Base-by-base conservation (phyloP, 1,284 basidiomycete genomes). In the Sparassis latifolia region DNA sequence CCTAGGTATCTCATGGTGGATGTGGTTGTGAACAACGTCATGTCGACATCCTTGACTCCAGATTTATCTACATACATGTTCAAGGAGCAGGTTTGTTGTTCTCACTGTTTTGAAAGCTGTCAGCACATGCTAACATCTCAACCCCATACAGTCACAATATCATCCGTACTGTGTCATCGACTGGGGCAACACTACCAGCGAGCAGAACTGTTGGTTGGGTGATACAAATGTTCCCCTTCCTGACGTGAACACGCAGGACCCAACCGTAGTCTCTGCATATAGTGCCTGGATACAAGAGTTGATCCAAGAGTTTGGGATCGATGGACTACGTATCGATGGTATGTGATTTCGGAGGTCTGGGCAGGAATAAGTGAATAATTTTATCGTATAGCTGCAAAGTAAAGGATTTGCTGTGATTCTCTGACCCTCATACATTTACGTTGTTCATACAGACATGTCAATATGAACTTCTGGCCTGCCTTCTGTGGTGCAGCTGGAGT, bases 301-400 rank as follows among this genome's bases (percentile, higher is more conserved):
- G 12, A 84, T 89, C 10, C 55, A 76, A 50, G 78, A 80, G 52
- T 90, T 84, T 62, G 67, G 70, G 12, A 81, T 89, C 51, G 84
- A 86, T 60, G 84, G 84, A 6, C 75, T 94, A 48, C 81, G 90
- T 47, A 87, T 93, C 61, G 90, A 94, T 63, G 87, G 65, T 55
- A 53, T 53, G 58, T 20, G 20, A 20, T 20, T 20, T 20, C 20
- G 20, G 20, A 20, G 20, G 20, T 20, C 20, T 20, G 20, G 20
- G 20, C 20, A 20, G 20, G 20, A 20, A 20, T 20, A 20, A 20
- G 20, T 20, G 20, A 20, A 20, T 20, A 20, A 20, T 20, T 20
- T 10, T 43, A 28, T 40, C 38, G 9, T 27, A 35, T 40, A 65
- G 62, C 64, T 42, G 66, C 66, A 9, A 88, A 87, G 78, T 86